Conservation (phyloP, 345 rosid genomes). For the Arabidopsis thaliana region TAIR10.1 NC_003075.7:14790001-14790500, state of each 20-base stretch:
- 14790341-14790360: slow-evolving; percentile 41
- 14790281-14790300: slow-evolving; percentile 21
- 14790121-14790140: slow-evolving; percentile 24
- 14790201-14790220: background rate
- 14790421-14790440: background rate
- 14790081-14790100: background rate
- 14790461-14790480: background rate
- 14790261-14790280: slow-evolving; percentile 31
- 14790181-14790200: background rate
- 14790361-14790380: slow-evolving; percentile 27
- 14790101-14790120: slow-evolving; percentile 43
- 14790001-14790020: slow-evolving; percentile 41
- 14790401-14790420: background rate
- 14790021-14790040: slow-evolving; percentile 34
- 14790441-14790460: background rate
- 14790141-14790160: slow-evolving; percentile 23
- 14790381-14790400: slow-evolving; percentile 38
- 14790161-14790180: slow-evolving; percentile 5
- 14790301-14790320: slow-evolving; percentile 15
- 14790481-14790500: background rate
- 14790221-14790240: slow-evolving; percentile 31
- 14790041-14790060: slow-evolving; percentile 38
- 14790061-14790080: slow-evolving; percentile 42
- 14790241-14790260: slow-evolving; percentile 35
- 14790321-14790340: background rate